Base-by-base conservation (phyloP, 495 filamentous ascomycete species). In the Amorphotheca resinae region DNA sequence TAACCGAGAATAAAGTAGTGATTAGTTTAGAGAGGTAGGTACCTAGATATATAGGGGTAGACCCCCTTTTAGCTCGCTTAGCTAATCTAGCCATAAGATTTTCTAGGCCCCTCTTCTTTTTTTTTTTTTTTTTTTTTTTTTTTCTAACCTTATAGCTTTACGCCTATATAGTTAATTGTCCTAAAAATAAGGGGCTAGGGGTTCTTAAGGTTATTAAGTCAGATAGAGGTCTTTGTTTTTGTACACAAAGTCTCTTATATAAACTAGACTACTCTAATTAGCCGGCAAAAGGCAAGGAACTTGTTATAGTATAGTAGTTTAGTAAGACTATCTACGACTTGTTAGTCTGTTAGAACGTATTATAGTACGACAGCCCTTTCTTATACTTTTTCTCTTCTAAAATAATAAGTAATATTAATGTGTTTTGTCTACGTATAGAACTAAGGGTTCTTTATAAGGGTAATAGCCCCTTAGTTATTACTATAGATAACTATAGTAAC, bases 391-490 rank as follows among this genome's bases (percentile, higher is more conserved):
- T 44, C 17, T 7, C 18, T 6, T 16, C n/a, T 34, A 22, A 7
- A 34, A 5, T 16, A 6, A 15, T 33, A 6, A 5, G 20, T 8
- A 35, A 44, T 23, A 9, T 34, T 18, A 34, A 44, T 35, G 23
- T 44, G 30, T 20, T 35, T 44, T 5, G 41, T 35, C 14, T 22
- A 12, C 8, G 30, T 28, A 35, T 44, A 35, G 35, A 17, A 44
- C 12, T 34, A n/a, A 17, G 30, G 41, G 18, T 44, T 35, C 28
- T 35, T 33, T 5, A 22, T 22, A 18, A 44, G 32, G 4, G 26
- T 22, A 6, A 44, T 44, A 35, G 18, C 30, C 3, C 30, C 41
- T 26, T 44, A 18, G 35, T 44, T 44, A 18, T 44, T 22, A 22
- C 12, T 16, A 35, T 34, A 44, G 5, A 44, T 44, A 22, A 44